Evolutionary conservation across 225 moss, liverwort and hornwort species (phyloP), one percentile per base, ranked within the genome.

Genomic region (Pseudisothecium myosuroides): DNA sequence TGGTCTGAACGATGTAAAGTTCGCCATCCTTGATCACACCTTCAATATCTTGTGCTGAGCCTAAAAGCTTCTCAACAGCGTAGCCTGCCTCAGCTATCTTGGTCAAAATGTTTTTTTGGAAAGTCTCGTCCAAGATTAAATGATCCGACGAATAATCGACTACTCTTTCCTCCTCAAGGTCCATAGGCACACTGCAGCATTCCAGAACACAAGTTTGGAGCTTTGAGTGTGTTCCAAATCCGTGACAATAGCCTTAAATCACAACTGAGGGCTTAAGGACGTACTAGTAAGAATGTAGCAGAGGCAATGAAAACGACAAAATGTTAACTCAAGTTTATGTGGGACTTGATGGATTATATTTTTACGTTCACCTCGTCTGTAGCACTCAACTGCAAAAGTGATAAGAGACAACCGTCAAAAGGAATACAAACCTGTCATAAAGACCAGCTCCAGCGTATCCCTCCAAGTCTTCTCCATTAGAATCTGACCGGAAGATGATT

Each of bases 381-480:
- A 59, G 29, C 18, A 41, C 39, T 59, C 76, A 66, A 88, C 66
- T 81, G 58, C 36, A 74, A 62, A 78, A 56, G 32, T 59, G 16
- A 11, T 31, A 68, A 55, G 22, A 55, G 31, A 55, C 23, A 62
- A 37, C 36, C 26, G 34, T 24, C 49, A 55, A 22, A 84, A 55
- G 55, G 64, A 87, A 84, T 43, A 62, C 87, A 65, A 85, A 98
- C 98, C 97, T 98, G 96, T 98, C 98, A 81, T 98, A 98, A 52
- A 98, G 94, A 81, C 98, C 98, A 61, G 98, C 98, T 77, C 98
- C 98, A 29, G 98, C 98, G 62, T 98, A 98, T 85, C 98, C 98
- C 89, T 98, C 98, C 83, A 98, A 91, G 80, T 98, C 98, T 91
- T 98, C 97, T 87, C 98, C 98, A 91, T 97, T 98, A 22, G 98